Conservation (phyloP, 768 basidiomycete genomes). For the Suillus clintonianus region DNA sequence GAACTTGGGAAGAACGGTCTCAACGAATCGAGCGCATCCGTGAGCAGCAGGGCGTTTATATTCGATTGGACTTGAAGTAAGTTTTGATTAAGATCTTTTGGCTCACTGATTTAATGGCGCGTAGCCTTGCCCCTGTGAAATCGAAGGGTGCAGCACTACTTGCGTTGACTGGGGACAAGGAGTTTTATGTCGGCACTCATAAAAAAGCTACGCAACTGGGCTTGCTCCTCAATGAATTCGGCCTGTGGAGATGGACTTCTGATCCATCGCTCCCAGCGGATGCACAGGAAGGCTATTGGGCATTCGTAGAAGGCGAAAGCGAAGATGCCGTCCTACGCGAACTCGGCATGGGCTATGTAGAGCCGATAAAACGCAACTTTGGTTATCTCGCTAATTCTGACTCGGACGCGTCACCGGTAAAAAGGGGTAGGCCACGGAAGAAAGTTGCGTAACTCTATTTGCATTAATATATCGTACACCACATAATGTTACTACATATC, state of each 20-base stretch:
- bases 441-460: neutral
- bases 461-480: neutral
- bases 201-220: conserved; percentile 45
- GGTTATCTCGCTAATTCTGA: conserved; percentile 3
- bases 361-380: conserved; percentile 42
- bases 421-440: conserved; percentile 7
- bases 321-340: conserved; percentile 48
- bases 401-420: neutral
- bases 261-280: neutral
- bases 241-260: conserved; percentile 60
- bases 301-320: conserved; percentile 41
- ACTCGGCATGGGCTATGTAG: conserved; percentile 44
- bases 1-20: conserved; percentile 28
- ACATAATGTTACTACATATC: neutral
- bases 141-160: conserved; percentile 56
- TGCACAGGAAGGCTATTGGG: conserved; percentile 43
- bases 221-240: conserved; percentile 59
- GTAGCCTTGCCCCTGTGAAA: conserved; percentile 47
- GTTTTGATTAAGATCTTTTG: conserved; percentile 3
- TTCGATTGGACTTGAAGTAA: conserved; percentile 36
- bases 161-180: conserved; percentile 54
- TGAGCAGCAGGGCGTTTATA: conserved; percentile 37
- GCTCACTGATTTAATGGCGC: neutral
- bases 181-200: conserved; percentile 46
- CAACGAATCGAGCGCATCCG: conserved; percentile 27